Conservation (phyloP, 2,329 filamentous ascomycete genomes). For the Aspergillus hiratsukae region DNA sequence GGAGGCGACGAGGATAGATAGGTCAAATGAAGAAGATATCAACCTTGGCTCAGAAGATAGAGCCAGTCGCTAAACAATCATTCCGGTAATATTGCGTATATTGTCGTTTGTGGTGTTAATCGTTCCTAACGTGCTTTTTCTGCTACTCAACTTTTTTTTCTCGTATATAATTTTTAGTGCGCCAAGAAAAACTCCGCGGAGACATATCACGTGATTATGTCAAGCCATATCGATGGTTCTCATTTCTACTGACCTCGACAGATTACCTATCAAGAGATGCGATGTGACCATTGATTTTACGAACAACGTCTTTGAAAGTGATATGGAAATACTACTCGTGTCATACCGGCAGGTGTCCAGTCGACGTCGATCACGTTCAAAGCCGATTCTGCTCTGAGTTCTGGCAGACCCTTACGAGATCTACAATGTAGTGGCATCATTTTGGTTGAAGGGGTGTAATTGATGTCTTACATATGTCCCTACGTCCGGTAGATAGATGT, state of each 20-base stretch:
- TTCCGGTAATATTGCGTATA: slow-evolving; percentile 12
- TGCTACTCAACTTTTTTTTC: slow-evolving; percentile 18
- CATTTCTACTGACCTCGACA: background rate
- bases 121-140: slow-evolving; percentile 3
- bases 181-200: slow-evolving; percentile 8
- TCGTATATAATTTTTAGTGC: slow-evolving; percentile 24
- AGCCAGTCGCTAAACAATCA: slow-evolving; percentile 20
- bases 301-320: background rate
- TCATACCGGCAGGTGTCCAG: background rate
- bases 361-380: background rate
- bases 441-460: background rate
- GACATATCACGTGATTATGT: slow-evolving; percentile 19
- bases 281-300: background rate
- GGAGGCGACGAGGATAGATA: slow-evolving; percentile 1
- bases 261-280: background rate
- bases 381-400: no score
- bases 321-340: background rate
- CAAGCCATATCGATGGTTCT: background rate
- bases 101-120: slow-evolving; percentile 4
- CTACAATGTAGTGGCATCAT: background rate
- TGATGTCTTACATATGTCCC: background rate
- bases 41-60: slow-evolving; percentile 15
- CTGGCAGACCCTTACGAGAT: background rate
- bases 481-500: background rate
- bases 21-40: slow-evolving; percentile 2